Evolutionary conservation across 805 yeast genomes (phyloP), one percentile per base, ranked within the genome.

Genomic region (Pichia phayaonensis): DNA sequence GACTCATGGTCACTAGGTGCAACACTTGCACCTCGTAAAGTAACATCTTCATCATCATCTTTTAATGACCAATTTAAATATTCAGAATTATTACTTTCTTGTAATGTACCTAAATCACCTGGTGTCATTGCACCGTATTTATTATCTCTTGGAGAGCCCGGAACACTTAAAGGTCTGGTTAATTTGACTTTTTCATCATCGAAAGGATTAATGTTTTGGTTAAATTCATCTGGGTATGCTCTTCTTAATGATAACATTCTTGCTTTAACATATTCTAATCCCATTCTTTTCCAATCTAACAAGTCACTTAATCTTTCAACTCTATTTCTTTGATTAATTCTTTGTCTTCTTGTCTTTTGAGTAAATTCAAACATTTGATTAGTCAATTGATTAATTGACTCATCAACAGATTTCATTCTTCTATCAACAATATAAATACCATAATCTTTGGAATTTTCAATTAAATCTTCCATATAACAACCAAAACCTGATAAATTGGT

Each of bases 221-320:
- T 75, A 68, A 83, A 92, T 59, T 84, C 76, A 55, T 86, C 89
- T 24, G 98, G 97, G 65, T 94, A 92, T 2, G 97, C 98, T 62
- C 98, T 77, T 67, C 90, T 85, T 65, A 92, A 75, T 0, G 97
- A 89, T 60, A 92, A 77, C 62, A 87, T 90, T 62, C 98, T 81
- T 16, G 98, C 98, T 72, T 92, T 92, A 61, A 88, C 82, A 68
- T 92, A 92, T 69, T 94, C 99, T 48, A 92, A 73, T 0, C 99
- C 99, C 98, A 92, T 90, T 62, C 98, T 80, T 70, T 86, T 88
- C 99, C 99, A 92, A 72, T 92, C 99, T 54, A 92, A 78, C 61
- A 92, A 71, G 66, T 94, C 98, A 46, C 94, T 83, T 55, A 92
- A 76, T 59, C 99, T 77, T 72, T 92, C 99, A 27, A 97, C 94